Evolutionary conservation across 164 flowering plant species (phyloP), one percentile per base, ranked within the genome.

Genomic region (Platanus orientalis): DNA sequence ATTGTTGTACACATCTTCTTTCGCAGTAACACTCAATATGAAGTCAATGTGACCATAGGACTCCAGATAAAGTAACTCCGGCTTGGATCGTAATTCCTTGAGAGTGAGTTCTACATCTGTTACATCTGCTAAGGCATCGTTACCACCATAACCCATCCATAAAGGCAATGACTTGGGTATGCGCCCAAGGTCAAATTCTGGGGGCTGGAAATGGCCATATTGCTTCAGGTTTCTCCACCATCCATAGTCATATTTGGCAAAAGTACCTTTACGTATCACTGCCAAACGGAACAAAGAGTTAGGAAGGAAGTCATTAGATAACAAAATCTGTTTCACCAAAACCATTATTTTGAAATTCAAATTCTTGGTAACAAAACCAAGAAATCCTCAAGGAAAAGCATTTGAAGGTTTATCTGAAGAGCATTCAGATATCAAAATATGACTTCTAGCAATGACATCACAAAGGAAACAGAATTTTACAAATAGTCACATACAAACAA

Each of bases 81-180:
- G 92, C 26, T 79, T 70, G 47, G 79, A 76, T 49, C 62, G 79
- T 73, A 91, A 67, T 60, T 88, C 89, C 58, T 70, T 71, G 24
- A 91, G 73, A 3, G 92, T 94, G 61, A 66, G 93, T 58, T 88
- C 62, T 25, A 91, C 68, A 72, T 94, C 99, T 17, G 57, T 60
- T 26, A 77, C 16, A 70, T 92, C 97, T 42, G 94, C 90, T 48
- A 95, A 71, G 45, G 76, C 89, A 80, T 94, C 99, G 6, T 70
- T 78, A 56, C 92, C 96, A 1, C 99, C 99, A 66, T 91, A 94
- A 49, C 80, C 87, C 88, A 89, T 84, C 97, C 96, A 94, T 40
- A 91, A 45, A 2, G 99, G 97, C 75, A 94, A 64, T 16, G 88
- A 78, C 48, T 76, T 72, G 23, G 97, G 96, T 62, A 95, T 86